Base-by-base conservation (phyloP, 129 eudicot species). In the Pittosporum tobira region DNA sequence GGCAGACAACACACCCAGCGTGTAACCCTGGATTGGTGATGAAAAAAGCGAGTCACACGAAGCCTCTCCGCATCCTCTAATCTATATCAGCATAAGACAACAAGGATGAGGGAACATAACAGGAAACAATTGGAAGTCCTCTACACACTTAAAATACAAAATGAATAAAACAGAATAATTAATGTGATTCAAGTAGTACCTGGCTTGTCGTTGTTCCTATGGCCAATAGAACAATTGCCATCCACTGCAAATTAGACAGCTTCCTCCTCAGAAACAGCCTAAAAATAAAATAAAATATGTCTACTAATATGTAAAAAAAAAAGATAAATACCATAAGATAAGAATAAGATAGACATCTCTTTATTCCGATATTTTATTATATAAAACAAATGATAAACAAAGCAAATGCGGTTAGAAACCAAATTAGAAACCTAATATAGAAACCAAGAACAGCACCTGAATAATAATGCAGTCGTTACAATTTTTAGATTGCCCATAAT, bases 141-240 rank as follows among this genome's bases (percentile, higher is more conserved):
- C 1, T 11, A 2, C 46, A 40, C 1, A n/a, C n/a, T n/a, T n/a
- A n/a, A n/a, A n/a, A n/a, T n/a, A n/a, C n/a, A n/a, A n/a, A n/a
- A n/a, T n/a, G n/a, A n/a, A n/a, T n/a, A n/a, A 43, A 42, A 25
- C 37, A 25, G 19, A 50, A 49, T 37, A 47, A 13, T 30, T n/a
- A 58, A 56, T 49, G 40, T 20, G 60, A 77, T 55, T 16, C 14
- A 27, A 73, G 43, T 20, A 60, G 70, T 65, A 93, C 99, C 96
- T 93, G 99, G 72, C 99, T 93, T 48, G 96, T 93, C 51, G 99
- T 93, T 64, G 99, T 93, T 59, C 96, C 96, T 56, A 83, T 71
- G 71, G 94, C 88, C 81, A 87, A 73, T 34, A 83, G 65, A 60
- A 78, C 69, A 61, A 87, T 80, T 18, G 96, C 96, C 94, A 87